Conservation (phyloP, 345 rosid species). For the Populus ilicifolia region DNA sequence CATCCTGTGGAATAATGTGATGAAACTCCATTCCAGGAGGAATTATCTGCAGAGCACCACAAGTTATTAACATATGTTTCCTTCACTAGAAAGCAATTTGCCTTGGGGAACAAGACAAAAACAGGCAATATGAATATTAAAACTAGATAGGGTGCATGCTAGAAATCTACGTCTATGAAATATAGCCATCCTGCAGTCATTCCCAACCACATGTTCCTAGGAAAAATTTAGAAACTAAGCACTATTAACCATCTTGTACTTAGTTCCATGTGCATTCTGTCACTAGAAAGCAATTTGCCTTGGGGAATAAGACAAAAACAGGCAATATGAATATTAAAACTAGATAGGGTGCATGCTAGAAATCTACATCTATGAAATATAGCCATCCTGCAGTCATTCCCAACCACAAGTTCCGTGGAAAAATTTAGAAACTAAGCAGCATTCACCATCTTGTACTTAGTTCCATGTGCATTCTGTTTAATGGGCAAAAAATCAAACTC, state of each 20-base stretch:
- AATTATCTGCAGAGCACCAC: slow-evolving; percentile 56
- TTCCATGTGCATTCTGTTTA: not conserved
- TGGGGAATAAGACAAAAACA: not conserved
- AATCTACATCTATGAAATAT: not conserved
- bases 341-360: not conserved
- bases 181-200: not conserved
- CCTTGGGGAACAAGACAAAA: not conserved
- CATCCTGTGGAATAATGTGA: slow-evolving; percentile 87
- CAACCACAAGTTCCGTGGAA: not conserved
- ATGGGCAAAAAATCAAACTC: not conserved
- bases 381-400: not conserved
- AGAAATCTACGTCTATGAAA: not conserved
- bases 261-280: not conserved
- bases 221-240: not conserved
- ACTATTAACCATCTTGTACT: not conserved
- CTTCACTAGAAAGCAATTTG: slow-evolving; percentile 4
- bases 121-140: not conserved
- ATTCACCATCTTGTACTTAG: not conserved
- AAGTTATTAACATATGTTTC: not conserved
- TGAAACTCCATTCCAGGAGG: slow-evolving; percentile 99
- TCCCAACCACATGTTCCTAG: not conserved
- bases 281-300: slow-evolving; percentile 2
- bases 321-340: not conserved
- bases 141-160: not conserved
- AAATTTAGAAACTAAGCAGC: not conserved